Conservation (phyloP, 2,329 filamentous ascomycete species). For the Colletotrichum siamense region DNA sequence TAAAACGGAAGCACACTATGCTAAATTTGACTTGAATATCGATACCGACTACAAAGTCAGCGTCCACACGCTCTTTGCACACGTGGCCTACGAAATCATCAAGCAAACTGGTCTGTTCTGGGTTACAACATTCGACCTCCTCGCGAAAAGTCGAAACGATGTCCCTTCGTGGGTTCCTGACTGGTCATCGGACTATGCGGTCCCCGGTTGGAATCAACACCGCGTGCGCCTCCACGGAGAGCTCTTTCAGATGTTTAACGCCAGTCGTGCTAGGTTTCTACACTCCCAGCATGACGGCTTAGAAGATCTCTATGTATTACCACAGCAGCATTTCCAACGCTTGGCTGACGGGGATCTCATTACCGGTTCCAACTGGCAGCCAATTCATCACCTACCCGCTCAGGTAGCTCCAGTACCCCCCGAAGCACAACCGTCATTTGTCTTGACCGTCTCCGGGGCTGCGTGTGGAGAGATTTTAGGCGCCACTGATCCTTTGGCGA, state of each 20-base stretch:
- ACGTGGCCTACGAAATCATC: background rate
- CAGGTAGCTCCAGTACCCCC: background rate
- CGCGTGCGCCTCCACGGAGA: background rate
- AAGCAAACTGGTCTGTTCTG: background rate
- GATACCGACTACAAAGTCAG: background rate
- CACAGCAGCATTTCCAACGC: background rate
- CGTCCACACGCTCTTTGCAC: background rate
- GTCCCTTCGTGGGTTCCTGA: constrained; percentile 23
- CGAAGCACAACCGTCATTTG: background rate
- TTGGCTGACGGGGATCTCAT: background rate
- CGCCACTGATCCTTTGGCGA: background rate
- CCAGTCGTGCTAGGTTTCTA: background rate
- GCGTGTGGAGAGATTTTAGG: background rate
- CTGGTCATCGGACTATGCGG: constrained; percentile 12
- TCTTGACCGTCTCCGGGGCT: background rate
- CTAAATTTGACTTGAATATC: background rate
- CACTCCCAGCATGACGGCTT: background rate
- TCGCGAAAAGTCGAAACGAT: constrained; percentile 4
- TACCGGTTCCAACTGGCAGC: background rate
- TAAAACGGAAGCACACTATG: background rate
- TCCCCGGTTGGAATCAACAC: background rate
- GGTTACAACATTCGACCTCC: constrained; percentile 13
- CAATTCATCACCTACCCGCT: background rate
- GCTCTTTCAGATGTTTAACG: background rate
- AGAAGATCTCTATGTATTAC: background rate